phyloP scores from a whole-genome alignment of 352 stramenopile genomes.

The Pythium utonaiense region DNA sequence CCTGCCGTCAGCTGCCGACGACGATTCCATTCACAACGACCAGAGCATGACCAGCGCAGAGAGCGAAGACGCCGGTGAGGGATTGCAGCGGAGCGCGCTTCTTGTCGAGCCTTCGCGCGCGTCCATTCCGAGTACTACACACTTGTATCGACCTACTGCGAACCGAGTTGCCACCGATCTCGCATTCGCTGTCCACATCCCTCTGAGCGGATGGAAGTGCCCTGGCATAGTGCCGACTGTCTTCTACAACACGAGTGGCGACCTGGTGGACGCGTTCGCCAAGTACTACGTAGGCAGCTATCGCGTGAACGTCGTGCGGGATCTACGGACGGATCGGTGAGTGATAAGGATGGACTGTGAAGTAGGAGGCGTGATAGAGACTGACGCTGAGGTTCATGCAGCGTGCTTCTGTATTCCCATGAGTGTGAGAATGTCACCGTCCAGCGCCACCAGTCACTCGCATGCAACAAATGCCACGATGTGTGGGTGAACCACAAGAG shows the following conservation, averaged over 20 bases:
- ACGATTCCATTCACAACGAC: constrained; percentile 16
- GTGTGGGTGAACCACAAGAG: constrained; percentile 63
- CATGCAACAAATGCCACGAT: constrained; percentile 48
- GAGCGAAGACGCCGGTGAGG: not conserved
- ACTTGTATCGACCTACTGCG: not conserved
- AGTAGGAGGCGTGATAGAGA: not conserved
- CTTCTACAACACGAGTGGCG: constrained; percentile 47
- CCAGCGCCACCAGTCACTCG: constrained; percentile 46
- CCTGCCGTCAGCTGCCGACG: not conserved
- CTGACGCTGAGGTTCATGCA: constrained; percentile 9
- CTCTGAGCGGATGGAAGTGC: constrained; percentile 53
- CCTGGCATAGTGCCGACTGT: constrained; percentile 51
- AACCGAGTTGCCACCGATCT: not conserved
- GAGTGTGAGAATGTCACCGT: constrained; percentile 60
- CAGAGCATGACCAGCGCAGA: not conserved
- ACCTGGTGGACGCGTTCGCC: constrained; percentile 57
- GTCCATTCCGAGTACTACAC: not conserved
- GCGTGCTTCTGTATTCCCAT: constrained; percentile 67
- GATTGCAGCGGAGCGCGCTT: not conserved
- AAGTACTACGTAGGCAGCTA: constrained; percentile 67
- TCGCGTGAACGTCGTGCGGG: constrained; percentile 57
- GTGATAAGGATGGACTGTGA: constrained; percentile 16
- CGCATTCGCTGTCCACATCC: constrained; percentile 19
- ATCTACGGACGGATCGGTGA: constrained; percentile 61
- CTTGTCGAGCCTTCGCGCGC: not conserved